A percentile compares a stretch with the other conserved stretches of the same genome.
These are phyloP conservation scores for Colletotrichum aenigma DNA, from an alignment of 2,329 filamentous ascomycete genomes.

Conservation along the genomic window DNA sequence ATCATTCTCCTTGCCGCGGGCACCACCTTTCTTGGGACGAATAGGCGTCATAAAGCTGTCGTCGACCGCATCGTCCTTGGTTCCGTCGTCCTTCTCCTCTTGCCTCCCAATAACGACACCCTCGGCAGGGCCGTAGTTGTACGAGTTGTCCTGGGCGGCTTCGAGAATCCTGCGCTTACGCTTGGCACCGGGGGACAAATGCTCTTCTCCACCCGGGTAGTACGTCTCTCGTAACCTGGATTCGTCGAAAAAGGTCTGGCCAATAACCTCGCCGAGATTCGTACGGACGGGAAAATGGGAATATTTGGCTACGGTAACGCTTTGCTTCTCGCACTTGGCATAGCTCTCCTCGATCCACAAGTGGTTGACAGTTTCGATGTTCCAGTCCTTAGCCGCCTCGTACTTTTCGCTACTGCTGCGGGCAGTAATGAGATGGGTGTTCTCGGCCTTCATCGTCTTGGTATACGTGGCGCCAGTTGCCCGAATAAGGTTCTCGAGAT, in stretches of 20 bases:
- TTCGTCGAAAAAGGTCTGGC: constrained; percentile 82
- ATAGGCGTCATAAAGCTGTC: constrained; percentile 54
- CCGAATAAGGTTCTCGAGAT: constrained; percentile 88
- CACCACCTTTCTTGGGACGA: constrained; percentile 51
- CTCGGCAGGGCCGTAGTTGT: constrained; percentile 49
- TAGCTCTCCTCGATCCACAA: constrained; percentile 98
- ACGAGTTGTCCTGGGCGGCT: constrained; percentile 55
- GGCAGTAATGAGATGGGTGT: constrained; percentile 94
- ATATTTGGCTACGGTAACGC: constrained; percentile 76
- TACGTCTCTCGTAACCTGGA: constrained; percentile 67
- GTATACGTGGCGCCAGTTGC: constrained; percentile 89
- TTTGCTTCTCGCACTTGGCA: constrained; percentile 80
- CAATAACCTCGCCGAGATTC: constrained; percentile 91
- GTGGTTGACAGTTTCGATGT: constrained; percentile 88
- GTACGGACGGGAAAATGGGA: constrained; percentile 87
- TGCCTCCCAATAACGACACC: constrained; percentile 49
- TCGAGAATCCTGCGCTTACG: constrained; percentile 56
- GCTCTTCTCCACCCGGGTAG: constrained; percentile 64
- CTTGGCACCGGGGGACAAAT: constrained; percentile 45
- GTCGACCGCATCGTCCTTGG: constrained; percentile 39
- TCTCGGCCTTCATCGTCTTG: constrained; percentile 92
- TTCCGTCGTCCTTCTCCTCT: constrained; percentile 40
- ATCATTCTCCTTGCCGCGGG: constrained; percentile 77
- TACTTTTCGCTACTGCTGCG: constrained; percentile 92
- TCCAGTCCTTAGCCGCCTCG: constrained; percentile 90